A percentile compares a stretch with the other conserved stretches of the same genome.
Conservation (phyloP, 129 eudicot species). For the Chrysanthemum seticuspe region DNA sequence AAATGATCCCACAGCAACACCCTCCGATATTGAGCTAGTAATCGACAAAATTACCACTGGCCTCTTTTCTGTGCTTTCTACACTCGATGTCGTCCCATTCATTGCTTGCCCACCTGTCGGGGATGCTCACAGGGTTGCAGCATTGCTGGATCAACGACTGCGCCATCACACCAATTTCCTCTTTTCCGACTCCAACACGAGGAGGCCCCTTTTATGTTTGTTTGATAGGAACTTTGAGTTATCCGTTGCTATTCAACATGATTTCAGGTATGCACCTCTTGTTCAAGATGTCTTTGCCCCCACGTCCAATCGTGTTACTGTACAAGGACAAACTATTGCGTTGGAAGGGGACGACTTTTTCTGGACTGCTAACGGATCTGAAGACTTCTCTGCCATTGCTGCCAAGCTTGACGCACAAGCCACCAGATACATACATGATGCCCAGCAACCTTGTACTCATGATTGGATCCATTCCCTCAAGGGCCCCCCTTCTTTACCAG, state of each 20-base stretch:
- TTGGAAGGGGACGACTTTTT: slow-evolving; percentile 71
- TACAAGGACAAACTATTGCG: slow-evolving; percentile 76
- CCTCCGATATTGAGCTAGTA: slow-evolving; percentile 71
- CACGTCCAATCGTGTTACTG: slow-evolving; percentile 72
- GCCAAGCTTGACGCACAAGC: slow-evolving; percentile 81
- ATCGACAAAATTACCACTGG: slow-evolving; percentile 74
- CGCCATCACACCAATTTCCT: slow-evolving; percentile 77
- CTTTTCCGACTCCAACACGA: slow-evolving; percentile 25
- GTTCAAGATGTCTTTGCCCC: slow-evolving; percentile 92
- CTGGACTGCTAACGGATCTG: slow-evolving; percentile 74
- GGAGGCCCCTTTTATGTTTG: slow-evolving; percentile 47
- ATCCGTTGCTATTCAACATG: slow-evolving; percentile 83
- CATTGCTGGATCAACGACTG: slow-evolving; percentile 72
- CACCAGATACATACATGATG: slow-evolving; percentile 73
- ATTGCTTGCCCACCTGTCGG: slow-evolving; percentile 84
- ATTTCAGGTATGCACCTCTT: slow-evolving; percentile 75
- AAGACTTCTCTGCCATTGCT: slow-evolving; percentile 86
- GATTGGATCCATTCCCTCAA: slow-evolving; percentile 50
- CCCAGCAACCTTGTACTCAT: slow-evolving; percentile 66
- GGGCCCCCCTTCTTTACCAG: background rate
- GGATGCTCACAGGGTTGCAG: slow-evolving; percentile 90
- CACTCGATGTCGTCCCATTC: slow-evolving; percentile 81
- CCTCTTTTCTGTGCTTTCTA: slow-evolving; percentile 81
- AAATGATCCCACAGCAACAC: slow-evolving; percentile 83
- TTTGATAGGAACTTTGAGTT: slow-evolving; percentile 85